Evolutionary conservation across 2,329 filamentous ascomycete genomes (phyloP).

Genomic region (Colletotrichum tabaci): DNA sequence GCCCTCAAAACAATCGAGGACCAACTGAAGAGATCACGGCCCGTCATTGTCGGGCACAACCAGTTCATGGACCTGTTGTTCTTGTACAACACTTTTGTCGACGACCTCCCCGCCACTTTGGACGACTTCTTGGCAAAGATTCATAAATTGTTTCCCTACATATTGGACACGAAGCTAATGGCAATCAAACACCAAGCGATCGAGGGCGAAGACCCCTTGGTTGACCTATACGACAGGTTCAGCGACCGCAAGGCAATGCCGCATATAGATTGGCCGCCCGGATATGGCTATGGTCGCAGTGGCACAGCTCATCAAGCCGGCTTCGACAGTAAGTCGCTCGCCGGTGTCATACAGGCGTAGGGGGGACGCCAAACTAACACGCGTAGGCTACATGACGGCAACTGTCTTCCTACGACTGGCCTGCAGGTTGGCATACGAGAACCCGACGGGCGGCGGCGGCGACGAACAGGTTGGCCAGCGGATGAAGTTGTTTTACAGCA

Average conservation of each 20-base stretch:
- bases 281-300: conserved; percentile 19
- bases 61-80: conserved; percentile 76
- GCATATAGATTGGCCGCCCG: conserved; percentile 8
- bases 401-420: conserved; percentile 20
- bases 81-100: conserved; percentile 74
- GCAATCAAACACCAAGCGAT: conserved; percentile 55
- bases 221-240: conserved; percentile 14
- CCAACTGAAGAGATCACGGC: conserved; percentile 48
- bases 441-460: background rate
- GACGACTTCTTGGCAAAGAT: conserved; percentile 66
- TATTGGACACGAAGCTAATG: conserved; percentile 75
- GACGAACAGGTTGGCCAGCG: background rate
- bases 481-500: conserved; percentile 8
- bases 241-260: background rate
- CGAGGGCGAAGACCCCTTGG: conserved; percentile 38
- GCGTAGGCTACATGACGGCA: conserved; percentile 34
- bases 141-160: conserved; percentile 61
- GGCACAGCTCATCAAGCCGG: conserved; percentile 27
- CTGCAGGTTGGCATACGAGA: conserved; percentile 12
- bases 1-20: conserved; percentile 41
- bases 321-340: conserved; percentile 22
- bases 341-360: background rate
- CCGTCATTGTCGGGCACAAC: conserved; percentile 74
- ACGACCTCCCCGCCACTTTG: conserved; percentile 66
- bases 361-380: background rate